Evolutionary conservation across 2,329 filamentous ascomycete species (phyloP).

Genomic region (Dactylellina leptospora): DNA sequence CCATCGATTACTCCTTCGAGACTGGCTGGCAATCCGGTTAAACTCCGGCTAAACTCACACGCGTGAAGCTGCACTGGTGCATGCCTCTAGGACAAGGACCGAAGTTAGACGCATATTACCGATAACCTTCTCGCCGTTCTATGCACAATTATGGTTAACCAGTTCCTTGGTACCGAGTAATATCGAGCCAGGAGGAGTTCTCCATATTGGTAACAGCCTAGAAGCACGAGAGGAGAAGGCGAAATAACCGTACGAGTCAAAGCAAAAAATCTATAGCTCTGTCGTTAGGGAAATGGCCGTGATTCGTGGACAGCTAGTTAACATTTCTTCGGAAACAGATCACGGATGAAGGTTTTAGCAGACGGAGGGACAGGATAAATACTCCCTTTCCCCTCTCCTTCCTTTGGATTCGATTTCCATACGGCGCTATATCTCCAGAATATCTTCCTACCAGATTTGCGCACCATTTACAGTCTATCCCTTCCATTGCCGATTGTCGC

Average conservation of each 20-base stretch:
- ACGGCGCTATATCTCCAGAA: neutral
- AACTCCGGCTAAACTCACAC: slow-evolving; percentile 51
- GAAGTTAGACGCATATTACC: slow-evolving; percentile 51
- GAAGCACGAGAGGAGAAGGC: slow-evolving; percentile 25
- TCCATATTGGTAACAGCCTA: slow-evolving; percentile 18
- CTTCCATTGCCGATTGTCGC: neutral
- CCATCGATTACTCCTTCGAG: neutral
- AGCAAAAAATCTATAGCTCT: slow-evolving; percentile 6
- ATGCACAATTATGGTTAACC: slow-evolving; percentile 51
- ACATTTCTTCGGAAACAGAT: slow-evolving; percentile 25
- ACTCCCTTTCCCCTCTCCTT: slow-evolving; percentile 30
- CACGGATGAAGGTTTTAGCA: slow-evolving; percentile 33
- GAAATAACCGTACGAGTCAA: slow-evolving; percentile 34
- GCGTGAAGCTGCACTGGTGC: slow-evolving; percentile 22
- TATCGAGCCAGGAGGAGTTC: slow-evolving; percentile 41
- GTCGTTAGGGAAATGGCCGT: slow-evolving; percentile 28
- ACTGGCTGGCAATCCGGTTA: slow-evolving; percentile 19
- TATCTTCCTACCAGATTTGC: neutral
- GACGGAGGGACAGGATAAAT: slow-evolving; percentile 39
- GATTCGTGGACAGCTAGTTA: slow-evolving; percentile 28
- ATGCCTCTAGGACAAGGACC: slow-evolving; percentile 39
- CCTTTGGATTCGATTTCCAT: slow-evolving; percentile 8
- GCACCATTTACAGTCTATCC: slow-evolving; percentile 4
- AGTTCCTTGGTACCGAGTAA: slow-evolving; percentile 31
- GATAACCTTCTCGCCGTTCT: slow-evolving; percentile 35